Conservation (phyloP, 495 filamentous ascomycete genomes). For the Hypoxylon perforatum region DNA sequence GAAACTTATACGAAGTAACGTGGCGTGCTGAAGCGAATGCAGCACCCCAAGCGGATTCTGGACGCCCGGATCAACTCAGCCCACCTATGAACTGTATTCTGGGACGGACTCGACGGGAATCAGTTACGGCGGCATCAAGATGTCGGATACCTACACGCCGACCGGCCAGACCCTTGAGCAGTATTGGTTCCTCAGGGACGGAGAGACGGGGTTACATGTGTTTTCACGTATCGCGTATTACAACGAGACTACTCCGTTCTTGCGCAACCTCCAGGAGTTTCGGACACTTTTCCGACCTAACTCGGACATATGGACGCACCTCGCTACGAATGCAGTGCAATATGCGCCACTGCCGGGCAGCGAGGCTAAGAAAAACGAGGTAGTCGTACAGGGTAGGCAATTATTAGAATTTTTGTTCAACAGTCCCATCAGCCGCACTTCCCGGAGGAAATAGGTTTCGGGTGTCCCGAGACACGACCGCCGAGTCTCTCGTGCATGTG, state of each 20-base stretch:
- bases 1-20: slow-evolving; percentile 36
- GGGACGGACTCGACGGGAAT: slow-evolving; percentile 61
- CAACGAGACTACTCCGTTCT: slow-evolving; percentile 65
- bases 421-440: slow-evolving; percentile 16
- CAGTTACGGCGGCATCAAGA: slow-evolving; percentile 59
- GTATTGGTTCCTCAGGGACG: slow-evolving; percentile 67
- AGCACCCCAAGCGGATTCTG: slow-evolving; percentile 65
- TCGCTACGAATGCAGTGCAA: slow-evolving; percentile 61
- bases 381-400: slow-evolving; percentile 54
- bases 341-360: slow-evolving; percentile 62
- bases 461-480: slow-evolving; percentile 21
- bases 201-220: slow-evolving; percentile 66
- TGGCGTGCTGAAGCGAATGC: slow-evolving; percentile 45
- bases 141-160: slow-evolving; percentile 63
- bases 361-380: slow-evolving; percentile 52
- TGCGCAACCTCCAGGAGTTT: slow-evolving; percentile 65
- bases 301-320: slow-evolving; percentile 65
- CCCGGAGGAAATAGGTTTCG: slow-evolving; percentile 26
- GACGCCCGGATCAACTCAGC: slow-evolving; percentile 58
- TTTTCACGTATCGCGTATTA: slow-evolving; percentile 66
- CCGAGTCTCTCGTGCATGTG: slow-evolving; percentile 3
- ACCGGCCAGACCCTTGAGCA: slow-evolving; percentile 65
- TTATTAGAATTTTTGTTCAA: slow-evolving; percentile 20
- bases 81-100: slow-evolving; percentile 56
- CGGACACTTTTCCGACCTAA: slow-evolving; percentile 66